phyloP scores from a whole-genome alignment of 306 rosid genomes.

The Vigna mungo region DNA sequence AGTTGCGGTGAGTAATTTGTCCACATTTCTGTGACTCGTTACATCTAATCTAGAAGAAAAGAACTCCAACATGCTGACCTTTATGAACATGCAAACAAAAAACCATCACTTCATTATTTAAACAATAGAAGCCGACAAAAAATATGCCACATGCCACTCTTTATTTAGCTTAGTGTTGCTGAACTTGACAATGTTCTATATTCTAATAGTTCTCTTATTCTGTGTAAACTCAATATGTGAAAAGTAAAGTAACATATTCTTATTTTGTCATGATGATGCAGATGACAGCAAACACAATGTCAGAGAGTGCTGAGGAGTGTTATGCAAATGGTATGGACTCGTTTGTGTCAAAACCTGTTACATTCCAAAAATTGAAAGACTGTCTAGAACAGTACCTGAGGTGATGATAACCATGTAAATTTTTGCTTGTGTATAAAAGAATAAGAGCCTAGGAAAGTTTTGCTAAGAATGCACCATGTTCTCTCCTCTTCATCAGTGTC shows the following conservation, averaged over 20 bases:
- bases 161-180: not conserved
- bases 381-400: constrained; percentile 69
- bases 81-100: not conserved
- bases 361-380: constrained; percentile 74
- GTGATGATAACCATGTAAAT: constrained; percentile 62
- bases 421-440: constrained; percentile 58
- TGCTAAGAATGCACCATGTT: constrained; percentile 61
- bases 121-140: not conserved
- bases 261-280: constrained; percentile 47
- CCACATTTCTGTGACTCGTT: not conserved
- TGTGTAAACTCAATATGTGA: constrained; percentile 16
- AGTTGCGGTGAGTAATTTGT: constrained; percentile 68
- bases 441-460: constrained; percentile 76
- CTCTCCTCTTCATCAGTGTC: constrained; percentile 42
- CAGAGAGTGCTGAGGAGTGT: constrained; percentile 95
- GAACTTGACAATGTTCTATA: not conserved
- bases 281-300: constrained; percentile 95
- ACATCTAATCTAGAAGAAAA: not conserved
- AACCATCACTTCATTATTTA: not conserved
- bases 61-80: constrained; percentile 12
- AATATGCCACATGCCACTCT: not conserved
- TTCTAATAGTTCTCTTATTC: not conserved
- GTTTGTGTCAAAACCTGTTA: constrained; percentile 91
- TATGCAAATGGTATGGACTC: constrained; percentile 92
- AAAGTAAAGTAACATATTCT: not conserved